Percentiles rank a stretch among this genome's conserved stretches.
These are phyloP conservation scores for Saturnispora gosingensis DNA, from an alignment of 805 yeast species.

Conservation along the genomic window DNA sequence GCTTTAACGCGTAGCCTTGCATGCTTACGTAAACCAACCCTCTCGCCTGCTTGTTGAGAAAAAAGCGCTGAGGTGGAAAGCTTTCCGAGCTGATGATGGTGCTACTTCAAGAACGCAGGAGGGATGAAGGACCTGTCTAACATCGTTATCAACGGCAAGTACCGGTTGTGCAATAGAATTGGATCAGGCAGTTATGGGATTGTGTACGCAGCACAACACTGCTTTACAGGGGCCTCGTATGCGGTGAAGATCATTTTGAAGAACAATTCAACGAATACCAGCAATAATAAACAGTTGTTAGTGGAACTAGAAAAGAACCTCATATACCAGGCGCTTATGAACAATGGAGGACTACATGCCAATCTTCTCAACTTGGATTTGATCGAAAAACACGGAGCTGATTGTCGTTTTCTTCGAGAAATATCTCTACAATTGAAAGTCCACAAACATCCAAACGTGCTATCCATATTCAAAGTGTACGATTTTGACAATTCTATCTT, in stretches of 20 bases:
- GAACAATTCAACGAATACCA: conserved; percentile 27
- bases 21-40: conserved; percentile 1
- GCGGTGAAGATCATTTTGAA: conserved; percentile 70
- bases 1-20: neutral
- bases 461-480: conserved; percentile 65
- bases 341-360: conserved; percentile 22
- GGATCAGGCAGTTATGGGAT: conserved; percentile 87
- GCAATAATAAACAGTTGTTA: conserved; percentile 25
- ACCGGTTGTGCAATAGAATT: conserved; percentile 39
- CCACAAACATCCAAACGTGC: conserved; percentile 70
- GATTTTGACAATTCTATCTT: conserved; percentile 51
- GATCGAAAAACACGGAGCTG: conserved; percentile 27
- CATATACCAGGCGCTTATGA: conserved; percentile 17
- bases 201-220: conserved; percentile 60
- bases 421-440: conserved; percentile 65
- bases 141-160: conserved; percentile 28
- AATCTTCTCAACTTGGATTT: conserved; percentile 30
- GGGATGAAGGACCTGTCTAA: conserved; percentile 24
- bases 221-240: conserved; percentile 37
- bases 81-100: conserved; percentile 1
- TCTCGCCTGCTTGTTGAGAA: neutral
- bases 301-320: conserved; percentile 24
- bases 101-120: neutral
- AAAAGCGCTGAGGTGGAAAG: neutral
- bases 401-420: conserved; percentile 46